Evolutionary conservation across 768 basidiomycete species (phyloP), one percentile per base, ranked within the genome.

Genomic region (Crepidotus variabilis): DNA sequence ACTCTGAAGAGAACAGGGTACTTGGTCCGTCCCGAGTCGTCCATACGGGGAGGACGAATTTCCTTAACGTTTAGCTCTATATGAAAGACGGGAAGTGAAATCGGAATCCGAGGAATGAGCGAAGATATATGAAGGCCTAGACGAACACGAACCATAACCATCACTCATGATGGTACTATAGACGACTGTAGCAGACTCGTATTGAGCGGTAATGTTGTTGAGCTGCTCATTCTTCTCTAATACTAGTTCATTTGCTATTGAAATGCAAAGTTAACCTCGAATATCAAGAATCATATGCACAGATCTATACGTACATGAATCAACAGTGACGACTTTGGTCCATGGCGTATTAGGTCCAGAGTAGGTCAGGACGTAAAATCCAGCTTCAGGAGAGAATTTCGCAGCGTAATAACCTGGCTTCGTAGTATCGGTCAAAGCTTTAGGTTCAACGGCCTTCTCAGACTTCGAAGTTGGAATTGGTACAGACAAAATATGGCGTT

Each of bases 1-100:
- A 96, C 91, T 46, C 82, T 77, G 77, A 98, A 94, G 24, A 99
- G 75, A 20, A 98, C 94, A 1, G 97, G 92, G 66, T 99, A 98
- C 69, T 96, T 94, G 8, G 89, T 92, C 46, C 91, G 85, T n/a
- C 97, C 97, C 20, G 92, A 88, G 63, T 90, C 87, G 63, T 99
- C 97, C 86, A 98, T 90, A 57, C 82, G 79, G 3, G 94, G 93
- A 16, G 97, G 97, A 14, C 92, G 84, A 62, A 96, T 82, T 73
- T 98, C 95, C 65, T 90, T 80, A 54, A 91, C 90, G 69, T 97
- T 97, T 54, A 98, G 75, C 65, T 92, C 93, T 94, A 63, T 28
- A 20, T 33, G 9, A 43, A 32, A 18, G 51, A 14, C 6, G 51
- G 55, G 48, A 46, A 55, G 24, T 6, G 22, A 55, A 45, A 46